Evolutionary conservation across 2,329 filamentous ascomycete species (phyloP), one percentile per base, ranked within the genome.

Genomic region (Trichoderma sp.): DNA sequence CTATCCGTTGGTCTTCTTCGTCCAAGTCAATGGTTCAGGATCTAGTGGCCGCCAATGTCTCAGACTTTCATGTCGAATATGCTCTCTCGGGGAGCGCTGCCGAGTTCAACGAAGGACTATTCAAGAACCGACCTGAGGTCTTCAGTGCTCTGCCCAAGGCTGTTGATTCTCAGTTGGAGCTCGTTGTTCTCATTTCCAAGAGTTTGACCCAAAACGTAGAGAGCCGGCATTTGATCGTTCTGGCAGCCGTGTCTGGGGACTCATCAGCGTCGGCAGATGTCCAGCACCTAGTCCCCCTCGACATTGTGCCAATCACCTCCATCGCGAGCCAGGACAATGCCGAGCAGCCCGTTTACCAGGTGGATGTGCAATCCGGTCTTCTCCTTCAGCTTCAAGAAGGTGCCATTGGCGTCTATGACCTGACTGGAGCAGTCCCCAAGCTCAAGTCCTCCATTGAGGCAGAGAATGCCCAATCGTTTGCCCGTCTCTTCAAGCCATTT

Each of bases 401-500:
- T 12, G 81, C 78, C 1, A 82, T 95, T 21, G 84, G 83, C 30
- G 87, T 89, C 3, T 93, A 90, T 78, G 89, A 93, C 73, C 81
- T 94, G 39, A 88, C 87, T 18, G 85, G 86, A 15, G 88, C 88
- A 18, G 82, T 91, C 7, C 91, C 91, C 0, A 90, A 87, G 74
- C 79, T 90, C 30, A 85, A 86, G 70, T 89, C 90, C 15, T 83
- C 81, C 15, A 82, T 91, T 30, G 81, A 84, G 6, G 82, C 87
- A 53, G 81, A 85, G 6, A 85, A 82, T 1, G 83, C 89, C 3
- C 83, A 84, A 24, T 91, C 91, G 2, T 93, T 93, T 76, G 78
- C 91, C 7, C 87, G 90, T 7, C 82, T 94, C 0, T 92, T 91
- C 8, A 88, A 87, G 71, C 89, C 91, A 8, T 89, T 91, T 5